Conservation (phyloP, 2,329 filamentous ascomycete species). For the Orbilia javanica region DNA sequence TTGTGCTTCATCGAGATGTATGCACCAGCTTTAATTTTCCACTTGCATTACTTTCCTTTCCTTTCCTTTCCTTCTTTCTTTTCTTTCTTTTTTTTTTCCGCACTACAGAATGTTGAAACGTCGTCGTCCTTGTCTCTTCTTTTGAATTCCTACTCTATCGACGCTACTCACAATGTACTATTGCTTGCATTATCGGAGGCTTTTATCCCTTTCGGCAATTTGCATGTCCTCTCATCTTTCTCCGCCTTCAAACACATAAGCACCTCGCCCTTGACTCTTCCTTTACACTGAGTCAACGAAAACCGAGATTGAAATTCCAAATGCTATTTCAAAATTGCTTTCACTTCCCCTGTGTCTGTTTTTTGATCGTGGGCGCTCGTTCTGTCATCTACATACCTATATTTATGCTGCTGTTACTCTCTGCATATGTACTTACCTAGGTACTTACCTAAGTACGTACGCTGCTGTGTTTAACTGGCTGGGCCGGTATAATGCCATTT, state of each 20-base stretch:
- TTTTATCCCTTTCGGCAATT: constrained; percentile 39
- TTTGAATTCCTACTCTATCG: constrained; percentile 10
- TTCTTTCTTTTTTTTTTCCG: constrained; percentile 19
- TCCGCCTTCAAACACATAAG: neutral
- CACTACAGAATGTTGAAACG: constrained; percentile 33
- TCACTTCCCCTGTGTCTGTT: neutral
- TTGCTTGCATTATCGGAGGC: constrained; percentile 50
- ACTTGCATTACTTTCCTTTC: neutral
- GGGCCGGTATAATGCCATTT: constrained; percentile 24
- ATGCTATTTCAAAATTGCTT: neutral
- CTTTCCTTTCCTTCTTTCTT: too few relatives aligned
- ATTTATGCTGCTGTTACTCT: neutral
- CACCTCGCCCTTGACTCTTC: neutral
- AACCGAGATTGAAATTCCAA: neutral
- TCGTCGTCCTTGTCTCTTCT: neutral
- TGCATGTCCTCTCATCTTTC: constrained; percentile 6
- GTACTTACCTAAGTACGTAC: too few relatives aligned
- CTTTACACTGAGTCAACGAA: constrained; percentile 18
- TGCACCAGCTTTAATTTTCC: neutral
- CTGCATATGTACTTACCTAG: constrained; percentile 5
- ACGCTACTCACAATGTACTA: constrained; percentile 37
- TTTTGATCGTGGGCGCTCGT: constrained; percentile 6
- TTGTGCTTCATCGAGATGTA: neutral
- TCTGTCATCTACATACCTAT: neutral
- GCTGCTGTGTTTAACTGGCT: too few relatives aligned